These are phyloP conservation scores for Barnettozyma botsteinii DNA, from an alignment of 805 yeast species.

Conservation along the genomic window DNA sequence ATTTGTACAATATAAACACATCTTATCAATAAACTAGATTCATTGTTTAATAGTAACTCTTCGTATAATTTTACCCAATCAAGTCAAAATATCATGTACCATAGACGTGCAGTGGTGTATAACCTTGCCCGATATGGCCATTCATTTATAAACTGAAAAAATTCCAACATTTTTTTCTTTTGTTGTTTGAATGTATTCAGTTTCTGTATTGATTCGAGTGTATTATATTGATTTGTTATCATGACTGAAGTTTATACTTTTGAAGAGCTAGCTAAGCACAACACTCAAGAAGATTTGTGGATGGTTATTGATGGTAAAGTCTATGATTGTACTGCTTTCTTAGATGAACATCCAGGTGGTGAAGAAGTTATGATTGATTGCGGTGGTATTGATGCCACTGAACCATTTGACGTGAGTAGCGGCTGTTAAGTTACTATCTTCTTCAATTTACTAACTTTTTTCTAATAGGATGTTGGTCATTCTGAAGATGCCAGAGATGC, in stretches of 20 bases:
- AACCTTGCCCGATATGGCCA: not conserved
- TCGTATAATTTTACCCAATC: constrained; percentile 2
- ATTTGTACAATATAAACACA: no score
- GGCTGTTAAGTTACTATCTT: no score
- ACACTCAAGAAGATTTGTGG: constrained; percentile 76
- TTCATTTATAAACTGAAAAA: not conserved
- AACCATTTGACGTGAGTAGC: constrained; percentile 59
- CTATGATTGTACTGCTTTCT: constrained; percentile 65
- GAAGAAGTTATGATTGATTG: constrained; percentile 77
- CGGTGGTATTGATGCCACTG: constrained; percentile 83
- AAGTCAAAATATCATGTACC: constrained; percentile 1
- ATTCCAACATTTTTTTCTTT: not conserved
- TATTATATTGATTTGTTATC: no score
- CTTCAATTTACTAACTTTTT: constrained; percentile 2
- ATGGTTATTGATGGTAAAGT: constrained; percentile 79
- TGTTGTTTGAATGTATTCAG: no score
- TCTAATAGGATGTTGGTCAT: constrained; percentile 79
- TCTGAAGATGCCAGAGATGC: constrained; percentile 91
- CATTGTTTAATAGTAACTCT: not conserved
- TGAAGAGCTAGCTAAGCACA: constrained; percentile 70
- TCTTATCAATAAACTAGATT: no score
- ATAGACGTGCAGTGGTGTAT: not conserved
- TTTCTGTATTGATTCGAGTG: no score
- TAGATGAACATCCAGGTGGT: constrained; percentile 71
- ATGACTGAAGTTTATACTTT: constrained; percentile 51